Evolutionary conservation across 306 rosid genomes (phyloP).

Genomic region (Fragaria vesca): DNA sequence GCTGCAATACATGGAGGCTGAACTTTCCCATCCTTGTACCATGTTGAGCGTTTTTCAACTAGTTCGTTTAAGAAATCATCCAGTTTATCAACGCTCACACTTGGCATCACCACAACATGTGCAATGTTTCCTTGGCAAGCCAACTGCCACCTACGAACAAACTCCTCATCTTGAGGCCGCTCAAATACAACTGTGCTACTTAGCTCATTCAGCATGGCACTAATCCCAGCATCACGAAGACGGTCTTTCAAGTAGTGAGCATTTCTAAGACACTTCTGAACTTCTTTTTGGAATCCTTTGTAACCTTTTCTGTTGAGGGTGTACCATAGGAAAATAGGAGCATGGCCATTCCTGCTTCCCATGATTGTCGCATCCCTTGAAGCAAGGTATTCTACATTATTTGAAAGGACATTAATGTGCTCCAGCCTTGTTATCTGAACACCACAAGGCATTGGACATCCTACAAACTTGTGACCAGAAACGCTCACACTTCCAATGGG

Average conservation of each 20-base stretch:
- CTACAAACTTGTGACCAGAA: slow-evolving; percentile 62
- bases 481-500: slow-evolving; percentile 52
- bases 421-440: slow-evolving; percentile 52
- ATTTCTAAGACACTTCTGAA: slow-evolving; percentile 57
- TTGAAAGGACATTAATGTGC: slow-evolving; percentile 50
- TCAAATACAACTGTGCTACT: slow-evolving; percentile 67
- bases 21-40: slow-evolving; percentile 30
- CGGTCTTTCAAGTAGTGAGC: slow-evolving; percentile 53
- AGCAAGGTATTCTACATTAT: slow-evolving; percentile 60
- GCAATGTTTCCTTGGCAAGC: slow-evolving; percentile 64
- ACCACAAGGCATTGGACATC: slow-evolving; percentile 65
- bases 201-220: slow-evolving; percentile 62
- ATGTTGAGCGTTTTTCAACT: slow-evolving; percentile 29
- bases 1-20: slow-evolving; percentile 47
- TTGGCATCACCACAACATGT: slow-evolving; percentile 67
- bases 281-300: slow-evolving; percentile 62
- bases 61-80: slow-evolving; percentile 50
- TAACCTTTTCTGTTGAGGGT: slow-evolving; percentile 58
- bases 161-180: slow-evolving; percentile 55
- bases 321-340: slow-evolving; percentile 73
- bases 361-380: slow-evolving; percentile 75
- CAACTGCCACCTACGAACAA: slow-evolving; percentile 54
- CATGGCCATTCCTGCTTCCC: slow-evolving; percentile 72
- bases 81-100: slow-evolving; percentile 44
- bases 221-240: slow-evolving; percentile 42